Conservation (phyloP, 2,329 filamentous ascomycete species). For the Diplodia corticola region DNA sequence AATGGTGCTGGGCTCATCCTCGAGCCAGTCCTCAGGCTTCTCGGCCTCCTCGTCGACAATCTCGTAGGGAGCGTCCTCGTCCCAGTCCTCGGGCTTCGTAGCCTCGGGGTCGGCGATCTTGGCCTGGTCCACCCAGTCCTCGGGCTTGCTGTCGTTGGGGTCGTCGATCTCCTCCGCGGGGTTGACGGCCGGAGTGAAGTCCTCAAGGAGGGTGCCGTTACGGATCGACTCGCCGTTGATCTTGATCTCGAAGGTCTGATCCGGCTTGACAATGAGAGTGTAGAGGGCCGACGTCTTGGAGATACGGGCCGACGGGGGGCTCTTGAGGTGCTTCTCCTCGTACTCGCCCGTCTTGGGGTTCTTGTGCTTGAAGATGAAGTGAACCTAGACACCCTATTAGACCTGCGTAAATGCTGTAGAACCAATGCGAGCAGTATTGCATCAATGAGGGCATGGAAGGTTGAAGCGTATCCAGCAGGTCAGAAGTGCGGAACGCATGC, state of each 20-base stretch:
- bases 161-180: slow-evolving; percentile 94
- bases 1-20: slow-evolving; percentile 77
- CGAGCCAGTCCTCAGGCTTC: slow-evolving; percentile 94
- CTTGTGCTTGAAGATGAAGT: slow-evolving; percentile 99
- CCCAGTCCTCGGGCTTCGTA: slow-evolving; percentile 97
- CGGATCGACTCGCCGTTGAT: slow-evolving; percentile 88
- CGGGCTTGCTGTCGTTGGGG: slow-evolving; percentile 87
- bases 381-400: slow-evolving; percentile 50
- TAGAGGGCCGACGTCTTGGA: slow-evolving; percentile 93
- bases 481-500: not conserved
- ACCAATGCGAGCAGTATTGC: not conserved
- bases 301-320: slow-evolving; percentile 81
- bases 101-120: slow-evolving; percentile 91
- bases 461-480: too few species aligned
- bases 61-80: slow-evolving; percentile 96
- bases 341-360: slow-evolving; percentile 99
- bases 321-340: slow-evolving; percentile 97
- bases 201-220: slow-evolving; percentile 87
- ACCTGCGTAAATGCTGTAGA: slow-evolving; percentile 25
- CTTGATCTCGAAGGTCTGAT: slow-evolving; percentile 92
- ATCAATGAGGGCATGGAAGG: not conserved
- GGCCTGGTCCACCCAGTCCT: slow-evolving; percentile 91
- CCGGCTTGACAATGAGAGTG: slow-evolving; percentile 92
- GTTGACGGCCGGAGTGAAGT: slow-evolving; percentile 93
- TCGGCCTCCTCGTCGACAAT: slow-evolving; percentile 90